Base-by-base conservation (phyloP, 805 yeast genomes). In the Metschnikowia corniflorae region DNA sequence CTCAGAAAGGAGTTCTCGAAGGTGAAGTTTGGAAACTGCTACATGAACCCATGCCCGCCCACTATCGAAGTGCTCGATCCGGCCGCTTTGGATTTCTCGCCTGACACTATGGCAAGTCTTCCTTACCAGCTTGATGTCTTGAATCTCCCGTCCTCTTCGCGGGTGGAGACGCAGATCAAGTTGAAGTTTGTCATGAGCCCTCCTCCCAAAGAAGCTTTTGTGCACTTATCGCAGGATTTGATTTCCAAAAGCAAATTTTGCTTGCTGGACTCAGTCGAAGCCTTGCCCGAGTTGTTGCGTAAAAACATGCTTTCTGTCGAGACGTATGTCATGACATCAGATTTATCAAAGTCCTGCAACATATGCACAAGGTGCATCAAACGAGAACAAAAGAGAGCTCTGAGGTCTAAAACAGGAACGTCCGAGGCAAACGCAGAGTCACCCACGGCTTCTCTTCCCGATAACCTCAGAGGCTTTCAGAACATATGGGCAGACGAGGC, bases 141-240 rank as follows among this genome's bases (percentile, higher is more conserved):
- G 6, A 82, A 80, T 34, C 67, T 91, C 29, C 97, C 97, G 2
- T 63, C 75, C 5, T 80, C 78, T 48, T 86, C 96, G 9, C 76
- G 98, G 47, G 98, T 91, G 6, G 98, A 91, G 61, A 91, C 97
- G 12, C 98, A 93, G 63, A 86, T 93, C 55, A 89, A 87, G 58
- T 65, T 94, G 28, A 71, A 73, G 29, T 61, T 91, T 15, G 57
- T 72, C 7, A 65, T 91, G 29, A 71, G 79, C 20, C 95, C 96
- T 1, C 77, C 91, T 1, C 95, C 95, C 0, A 71, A 77, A 5
- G 83, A 86, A 50, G 69, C 73, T 33, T 62, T 86, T 33, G 62
- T 93, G 22, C 93, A 86, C 56, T 63, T 93, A 31, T 95, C 97
- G 6, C 75, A 86, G 38, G 95, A 88, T 57, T 78, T 94, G 23